Conservation (phyloP, 2,329 filamentous ascomycete genomes). For the Stylonectria norvegica region DNA sequence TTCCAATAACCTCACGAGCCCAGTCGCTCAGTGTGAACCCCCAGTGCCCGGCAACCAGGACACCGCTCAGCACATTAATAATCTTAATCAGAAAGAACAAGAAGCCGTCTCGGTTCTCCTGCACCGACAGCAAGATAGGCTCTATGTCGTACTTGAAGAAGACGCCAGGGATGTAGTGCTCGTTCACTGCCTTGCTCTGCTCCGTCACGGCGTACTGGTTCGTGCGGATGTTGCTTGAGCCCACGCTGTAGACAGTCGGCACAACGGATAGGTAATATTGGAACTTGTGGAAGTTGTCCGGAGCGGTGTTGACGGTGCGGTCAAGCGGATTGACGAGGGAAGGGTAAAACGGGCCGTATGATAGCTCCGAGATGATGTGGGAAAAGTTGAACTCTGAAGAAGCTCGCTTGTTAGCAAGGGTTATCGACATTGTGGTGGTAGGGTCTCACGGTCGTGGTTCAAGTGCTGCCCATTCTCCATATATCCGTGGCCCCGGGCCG, state of each 20-base stretch:
- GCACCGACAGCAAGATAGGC: conserved; percentile 82
- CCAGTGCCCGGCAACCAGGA: conserved; percentile 93
- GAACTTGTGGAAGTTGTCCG: conserved; percentile 84
- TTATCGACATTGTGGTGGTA: neutral
- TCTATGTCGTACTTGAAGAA: conserved; percentile 99
- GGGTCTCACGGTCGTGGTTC: conserved; percentile 68
- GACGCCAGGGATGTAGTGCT: conserved; percentile 75
- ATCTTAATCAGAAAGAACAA: conserved; percentile 74
- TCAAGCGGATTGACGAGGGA: conserved; percentile 92
- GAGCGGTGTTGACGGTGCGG: conserved; percentile 76
- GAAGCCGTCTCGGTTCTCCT: conserved; percentile 74
- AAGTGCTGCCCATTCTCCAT: conserved; percentile 73
- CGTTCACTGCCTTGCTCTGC: conserved; percentile 68
- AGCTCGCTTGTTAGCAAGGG: no score
- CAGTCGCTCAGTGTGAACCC: conserved; percentile 81
- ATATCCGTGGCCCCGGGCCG: conserved; percentile 93
- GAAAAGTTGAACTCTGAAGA: conserved; percentile 96
- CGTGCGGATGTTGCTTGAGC: conserved; percentile 69
- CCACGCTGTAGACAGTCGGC: conserved; percentile 83
- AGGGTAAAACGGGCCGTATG: conserved; percentile 95
- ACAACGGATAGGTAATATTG: conserved; percentile 97
- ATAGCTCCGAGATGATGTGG: conserved; percentile 92
- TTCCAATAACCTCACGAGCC: conserved; percentile 55
- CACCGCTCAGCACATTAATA: conserved; percentile 86
- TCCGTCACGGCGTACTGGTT: conserved; percentile 98